Evolutionary conservation across 495 filamentous ascomycete genomes (phyloP), one percentile per base, ranked within the genome.

Genomic region (Talaromyces thailandensis): DNA sequence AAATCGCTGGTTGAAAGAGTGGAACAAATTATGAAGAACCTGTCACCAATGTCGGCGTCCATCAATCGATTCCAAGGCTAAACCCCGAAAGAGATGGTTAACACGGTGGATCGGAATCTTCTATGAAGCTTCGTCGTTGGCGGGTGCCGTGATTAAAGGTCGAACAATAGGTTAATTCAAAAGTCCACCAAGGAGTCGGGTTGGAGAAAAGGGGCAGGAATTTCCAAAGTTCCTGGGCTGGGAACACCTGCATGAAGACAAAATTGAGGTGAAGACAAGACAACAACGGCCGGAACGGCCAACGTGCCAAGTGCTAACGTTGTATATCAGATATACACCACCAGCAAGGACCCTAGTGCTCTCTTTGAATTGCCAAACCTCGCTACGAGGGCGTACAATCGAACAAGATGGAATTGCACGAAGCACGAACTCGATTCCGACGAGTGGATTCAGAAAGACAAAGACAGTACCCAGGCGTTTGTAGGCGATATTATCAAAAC

Each of bases 31-130:
- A 56, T 53, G 32, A 56, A 52, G 56, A 65, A 59, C 63, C 66
- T 68, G 67, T 67, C 67, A 70, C 62, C 65, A 68, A 62, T 73
- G 71, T 81, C 85, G 86, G 85, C 86, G 89, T 82, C 86, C 84
- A 79, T 82, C 82, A 69, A 79, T 85, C 84, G 68, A 81, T 81
- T 73, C 70, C 64, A 76, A 78, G 76, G 73, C 69, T 76, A 45
- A 64, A 75, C 73, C 73, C 70, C 67, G 72, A 73, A 82, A 85
- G 83, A 84, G 81, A 81, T 81, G 79, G 88, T 84, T 92, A 80
- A 92, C 88, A 83, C 84, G 85, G 82, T 82, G 82, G 87, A 83
- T 84, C 85, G 68, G 73, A 79, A 82, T 72, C 68, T 71, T 74
- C 69, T 66, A 60, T 16, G 67, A 67, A 79, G 80, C 76, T 76